Evolutionary conservation across 163 green algal genomes (phyloP), one percentile per base, ranked within the genome.

Genomic region (Chloromonas sp.): DNA sequence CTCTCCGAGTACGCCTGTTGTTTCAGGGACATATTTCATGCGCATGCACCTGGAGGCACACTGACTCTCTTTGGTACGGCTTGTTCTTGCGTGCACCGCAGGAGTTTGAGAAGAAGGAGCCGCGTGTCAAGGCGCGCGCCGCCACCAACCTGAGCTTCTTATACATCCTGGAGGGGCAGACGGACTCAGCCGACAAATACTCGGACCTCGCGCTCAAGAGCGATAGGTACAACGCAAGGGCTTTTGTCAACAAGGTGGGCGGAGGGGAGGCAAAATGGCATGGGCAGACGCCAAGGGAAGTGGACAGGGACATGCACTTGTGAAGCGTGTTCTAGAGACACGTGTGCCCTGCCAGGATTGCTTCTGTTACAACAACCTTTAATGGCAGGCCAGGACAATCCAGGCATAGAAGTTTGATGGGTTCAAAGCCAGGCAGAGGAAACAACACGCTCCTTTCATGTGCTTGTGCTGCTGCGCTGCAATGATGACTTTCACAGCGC

Each of bases 121-220:
- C 92, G 2, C 81, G 87, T 61, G 79, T 96, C 78, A 93, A 93
- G 76, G 93, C 95, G 5, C 88, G 90, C 36, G 95, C 94, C 3
- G 94, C 95, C 61, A 96, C 93, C 80, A 97, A 96, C 85, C 90
- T 98, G 77, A 91, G 92, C 5, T 97, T 93, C 84, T 88, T 98
- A 71, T 93, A 96, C 90, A 89, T 93, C 71, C 87, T 97, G 74
- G 94, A 97, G 89, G 91, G 89, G 13, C 90, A 97, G 60, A 59
- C 60, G 57, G 88, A 92, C 5, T 84, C 90, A 58, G 94, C 94
- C 14, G 88, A 93, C 60, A 91, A 92, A 84, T 96, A 97, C 89
- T 90, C 91, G 0, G 89, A 97, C 15, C 87, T 96, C 82, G 92
- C 93, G 36, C 87, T 97, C 2, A 89, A 89, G 60, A 93, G 84